A percentile compares a stretch with the other conserved stretches of the same genome.
Conservation (phyloP, 805 yeast species). For the Komagataella phaffii region DNA sequence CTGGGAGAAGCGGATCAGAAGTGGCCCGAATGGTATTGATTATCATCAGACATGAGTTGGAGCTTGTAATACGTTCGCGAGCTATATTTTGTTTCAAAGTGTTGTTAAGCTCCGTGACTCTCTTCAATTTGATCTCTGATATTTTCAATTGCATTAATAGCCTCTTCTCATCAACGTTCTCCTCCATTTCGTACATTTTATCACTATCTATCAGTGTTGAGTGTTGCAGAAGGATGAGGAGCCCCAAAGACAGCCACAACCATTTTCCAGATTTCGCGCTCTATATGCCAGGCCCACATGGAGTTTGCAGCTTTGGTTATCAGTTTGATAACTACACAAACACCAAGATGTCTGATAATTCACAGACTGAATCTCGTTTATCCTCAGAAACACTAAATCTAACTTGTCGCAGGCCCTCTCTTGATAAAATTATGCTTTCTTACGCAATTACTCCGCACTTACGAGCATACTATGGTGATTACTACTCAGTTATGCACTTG, state of each 20-base stretch:
- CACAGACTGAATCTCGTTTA: background rate
- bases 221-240: background rate
- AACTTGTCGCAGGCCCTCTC: background rate
- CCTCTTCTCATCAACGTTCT: background rate
- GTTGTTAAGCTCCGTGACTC: slow-evolving; percentile 37
- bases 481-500: background rate
- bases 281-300: background rate
- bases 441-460: background rate
- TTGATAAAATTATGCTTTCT: background rate
- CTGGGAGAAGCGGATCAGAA: background rate
- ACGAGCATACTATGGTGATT: background rate
- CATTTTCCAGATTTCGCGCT: background rate
- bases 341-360: background rate
- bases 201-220: background rate
- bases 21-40: background rate
- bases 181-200: background rate
- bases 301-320: background rate
- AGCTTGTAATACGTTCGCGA: slow-evolving; percentile 42
- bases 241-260: background rate
- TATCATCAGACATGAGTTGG: slow-evolving; percentile 12
- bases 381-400: background rate
- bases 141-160: slow-evolving; percentile 17
- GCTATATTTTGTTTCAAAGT: slow-evolving; percentile 30
- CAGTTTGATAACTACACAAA: background rate
- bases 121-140: slow-evolving; percentile 33